phyloP scores from a whole-genome alignment of 1,284 basidiomycete genomes.

The Schizopora paradoxa region DNA sequence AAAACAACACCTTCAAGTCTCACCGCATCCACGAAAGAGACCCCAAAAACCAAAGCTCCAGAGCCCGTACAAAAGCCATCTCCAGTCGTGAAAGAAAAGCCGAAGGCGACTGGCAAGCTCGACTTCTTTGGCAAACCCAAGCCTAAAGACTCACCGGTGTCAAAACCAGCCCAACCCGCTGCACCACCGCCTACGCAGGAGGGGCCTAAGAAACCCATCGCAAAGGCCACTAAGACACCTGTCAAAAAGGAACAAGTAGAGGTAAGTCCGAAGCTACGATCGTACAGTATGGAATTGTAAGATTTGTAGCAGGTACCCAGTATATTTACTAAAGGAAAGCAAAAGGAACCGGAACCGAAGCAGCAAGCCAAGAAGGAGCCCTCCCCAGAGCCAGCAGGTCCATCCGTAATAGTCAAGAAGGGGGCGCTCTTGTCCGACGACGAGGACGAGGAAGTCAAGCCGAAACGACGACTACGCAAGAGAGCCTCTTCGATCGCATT shows the following conservation, averaged over 20 bases:
- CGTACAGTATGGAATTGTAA: too few species aligned
- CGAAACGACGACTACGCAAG: constrained; percentile 23
- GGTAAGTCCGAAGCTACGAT: too few species aligned
- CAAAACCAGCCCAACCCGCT: too few species aligned
- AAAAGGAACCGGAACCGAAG: constrained; percentile 23
- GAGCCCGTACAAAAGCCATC: constrained; percentile 20
- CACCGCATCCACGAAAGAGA: constrained; percentile 19
- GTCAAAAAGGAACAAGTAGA: too few species aligned
- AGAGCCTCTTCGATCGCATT: constrained; percentile 26
- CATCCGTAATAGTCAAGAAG: constrained; percentile 32
- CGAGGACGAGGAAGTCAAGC: constrained; percentile 37
- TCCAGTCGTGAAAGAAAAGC: constrained; percentile 27
- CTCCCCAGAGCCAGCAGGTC: constrained; percentile 17
- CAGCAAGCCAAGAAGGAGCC: constrained; percentile 21
- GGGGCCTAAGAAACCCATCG: constrained; percentile 14
- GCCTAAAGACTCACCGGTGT: constrained; percentile 35
- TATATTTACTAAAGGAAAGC: constrained; percentile 20
- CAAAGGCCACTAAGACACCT: constrained; percentile 18
- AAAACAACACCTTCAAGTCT: too few species aligned
- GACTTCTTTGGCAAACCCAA: constrained; percentile 66
- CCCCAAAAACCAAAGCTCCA: constrained; percentile 20
- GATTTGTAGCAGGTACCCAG: too few species aligned
- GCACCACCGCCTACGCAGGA: constrained; percentile 7
- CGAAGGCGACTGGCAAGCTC: constrained; percentile 49
- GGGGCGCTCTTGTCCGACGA: constrained; percentile 54